Evolutionary conservation across 1,139 yeast genomes (phyloP).

Genomic region (Debaryomyces udenii): DNA sequence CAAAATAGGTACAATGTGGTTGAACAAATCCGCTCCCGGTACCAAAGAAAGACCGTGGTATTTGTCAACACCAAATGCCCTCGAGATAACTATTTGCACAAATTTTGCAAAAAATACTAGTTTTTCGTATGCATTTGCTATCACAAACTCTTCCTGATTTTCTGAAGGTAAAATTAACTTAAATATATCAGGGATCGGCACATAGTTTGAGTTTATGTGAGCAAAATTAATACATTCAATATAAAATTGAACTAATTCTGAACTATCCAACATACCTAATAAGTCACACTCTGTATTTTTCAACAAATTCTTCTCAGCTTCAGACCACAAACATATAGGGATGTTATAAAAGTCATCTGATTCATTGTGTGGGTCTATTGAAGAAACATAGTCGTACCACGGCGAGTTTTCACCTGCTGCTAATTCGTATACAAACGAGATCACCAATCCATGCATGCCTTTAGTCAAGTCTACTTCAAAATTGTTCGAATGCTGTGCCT

Average conservation of each 20-base stretch:
- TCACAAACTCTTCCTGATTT: slow-evolving; percentile 9
- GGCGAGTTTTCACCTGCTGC: slow-evolving; percentile 59
- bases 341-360: slow-evolving; percentile 29
- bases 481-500: slow-evolving; percentile 44
- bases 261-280: slow-evolving; percentile 62
- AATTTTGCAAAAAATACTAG: slow-evolving; percentile 51
- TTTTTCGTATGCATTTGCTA: slow-evolving; percentile 21
- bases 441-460: slow-evolving; percentile 68
- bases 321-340: slow-evolving; percentile 72
- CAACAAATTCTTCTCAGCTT: slow-evolving; percentile 48
- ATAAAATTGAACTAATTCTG: slow-evolving; percentile 60
- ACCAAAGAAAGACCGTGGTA: slow-evolving; percentile 77
- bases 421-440: slow-evolving; percentile 74
- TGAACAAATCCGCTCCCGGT: slow-evolving; percentile 90
- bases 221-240: slow-evolving; percentile 58
- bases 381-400: slow-evolving; percentile 68
- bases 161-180: slow-evolving; percentile 16
- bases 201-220: slow-evolving; percentile 21
- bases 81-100: slow-evolving; percentile 65
- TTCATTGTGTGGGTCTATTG: slow-evolving; percentile 46
- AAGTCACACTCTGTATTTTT: slow-evolving; percentile 70
- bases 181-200: slow-evolving; percentile 46
- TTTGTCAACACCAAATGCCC: slow-evolving; percentile 80
- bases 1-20: slow-evolving; percentile 57
- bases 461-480: slow-evolving; percentile 35